Conservation (phyloP, 176 grass and related monocot species). For the Hyparrhenia diplandra region DNA sequence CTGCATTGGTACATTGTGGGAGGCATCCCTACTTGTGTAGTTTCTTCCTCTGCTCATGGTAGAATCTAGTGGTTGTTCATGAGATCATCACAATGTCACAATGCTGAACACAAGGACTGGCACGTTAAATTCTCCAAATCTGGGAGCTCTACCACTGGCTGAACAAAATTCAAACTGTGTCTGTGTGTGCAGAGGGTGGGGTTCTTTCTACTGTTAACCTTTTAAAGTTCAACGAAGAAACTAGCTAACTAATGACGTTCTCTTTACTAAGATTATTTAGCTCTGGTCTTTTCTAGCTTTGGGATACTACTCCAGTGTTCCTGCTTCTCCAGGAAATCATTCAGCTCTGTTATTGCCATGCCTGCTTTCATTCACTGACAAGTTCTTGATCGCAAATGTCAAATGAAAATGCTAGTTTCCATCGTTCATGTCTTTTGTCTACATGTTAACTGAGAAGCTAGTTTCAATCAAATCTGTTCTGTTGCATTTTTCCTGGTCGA, state of each 20-base stretch:
- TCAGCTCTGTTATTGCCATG: background rate
- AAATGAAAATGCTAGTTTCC: background rate
- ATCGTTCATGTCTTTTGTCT: too few species aligned
- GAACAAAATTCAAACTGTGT: background rate
- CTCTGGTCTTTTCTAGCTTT: background rate
- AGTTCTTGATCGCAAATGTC: background rate
- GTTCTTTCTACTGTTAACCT: background rate
- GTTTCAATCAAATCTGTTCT: background rate
- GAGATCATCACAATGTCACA: background rate
- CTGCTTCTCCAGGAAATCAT: background rate
- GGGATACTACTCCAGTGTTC: background rate
- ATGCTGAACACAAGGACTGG: background rate
- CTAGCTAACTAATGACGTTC: background rate
- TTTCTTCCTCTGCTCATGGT: background rate
- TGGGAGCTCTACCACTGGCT: background rate
- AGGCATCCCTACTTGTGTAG: background rate
- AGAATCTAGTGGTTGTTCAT: background rate
- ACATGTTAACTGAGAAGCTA: background rate
- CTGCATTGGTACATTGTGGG: background rate
- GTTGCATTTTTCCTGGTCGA: background rate
- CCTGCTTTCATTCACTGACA: background rate
- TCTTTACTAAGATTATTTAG: background rate
- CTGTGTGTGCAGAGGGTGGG: background rate
- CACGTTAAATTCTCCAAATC: background rate
- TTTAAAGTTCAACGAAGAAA: background rate